Percentiles rank a stretch among this genome's conserved stretches.
Evolutionary conservation across 306 rosid species (phyloP).

Genomic region (Glycine latifolia): DNA sequence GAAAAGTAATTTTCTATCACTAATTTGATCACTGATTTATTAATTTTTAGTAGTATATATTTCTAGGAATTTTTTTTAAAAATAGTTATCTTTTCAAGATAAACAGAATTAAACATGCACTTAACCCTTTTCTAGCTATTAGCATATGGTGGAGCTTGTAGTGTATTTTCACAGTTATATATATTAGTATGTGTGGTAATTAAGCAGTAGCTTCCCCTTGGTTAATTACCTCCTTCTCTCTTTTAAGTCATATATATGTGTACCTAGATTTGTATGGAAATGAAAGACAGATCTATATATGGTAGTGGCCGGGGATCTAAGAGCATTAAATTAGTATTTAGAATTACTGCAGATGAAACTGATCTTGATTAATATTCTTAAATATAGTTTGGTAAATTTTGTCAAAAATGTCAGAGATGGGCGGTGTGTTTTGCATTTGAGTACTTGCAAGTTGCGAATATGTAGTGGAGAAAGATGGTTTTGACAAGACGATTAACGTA

Average conservation of each 20-base stretch:
- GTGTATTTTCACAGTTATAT: not conserved
- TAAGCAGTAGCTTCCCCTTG: constrained; percentile 13
- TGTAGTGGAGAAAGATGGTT: constrained; percentile 12
- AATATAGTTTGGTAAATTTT: constrained; percentile 10
- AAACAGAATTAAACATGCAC: constrained; percentile 16
- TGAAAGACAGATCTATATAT: constrained; percentile 14
- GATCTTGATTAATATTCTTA: constrained; percentile 27
- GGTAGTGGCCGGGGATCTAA: not conserved
- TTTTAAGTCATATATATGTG: not conserved
- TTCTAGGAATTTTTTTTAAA: not conserved
- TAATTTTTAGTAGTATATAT: not conserved
- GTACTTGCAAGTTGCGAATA: constrained; percentile 35
- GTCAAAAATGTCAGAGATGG: constrained; percentile 35
- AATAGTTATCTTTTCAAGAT: not conserved
- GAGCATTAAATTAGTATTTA: constrained; percentile 35
- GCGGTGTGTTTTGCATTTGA: constrained; percentile 11
- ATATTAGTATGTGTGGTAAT: not conserved
- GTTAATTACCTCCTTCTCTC: not conserved
- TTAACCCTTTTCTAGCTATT: constrained; percentile 10
- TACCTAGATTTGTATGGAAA: constrained; percentile 31
- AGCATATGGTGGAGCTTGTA: constrained; percentile 4
- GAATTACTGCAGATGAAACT: constrained; percentile 33
- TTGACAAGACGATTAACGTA: constrained; percentile 42
- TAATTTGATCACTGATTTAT: not conserved
- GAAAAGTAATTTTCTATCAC: not conserved